phyloP scores from a whole-genome alignment of 179 eudicot genomes.

The Sideroxylon spinosum region DNA sequence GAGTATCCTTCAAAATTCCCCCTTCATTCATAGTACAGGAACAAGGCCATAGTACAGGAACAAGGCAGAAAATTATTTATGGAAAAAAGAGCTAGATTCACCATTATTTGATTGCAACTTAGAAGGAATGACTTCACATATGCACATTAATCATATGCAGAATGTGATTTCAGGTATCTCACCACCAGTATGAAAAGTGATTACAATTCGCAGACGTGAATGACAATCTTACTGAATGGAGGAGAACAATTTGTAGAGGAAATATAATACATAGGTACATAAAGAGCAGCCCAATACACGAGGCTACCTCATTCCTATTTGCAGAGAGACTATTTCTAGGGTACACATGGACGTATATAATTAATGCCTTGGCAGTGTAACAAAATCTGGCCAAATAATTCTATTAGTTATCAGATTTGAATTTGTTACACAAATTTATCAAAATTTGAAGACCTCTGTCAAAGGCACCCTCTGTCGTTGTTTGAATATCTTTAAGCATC shows the following conservation, averaged over 20 bases:
- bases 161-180: background rate
- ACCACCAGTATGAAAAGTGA: background rate
- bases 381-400: too few relatives aligned
- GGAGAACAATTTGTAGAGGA: background rate
- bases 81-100: background rate
- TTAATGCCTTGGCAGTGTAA: too few relatives aligned
- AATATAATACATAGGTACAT: background rate
- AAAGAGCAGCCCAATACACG: too few relatives aligned
- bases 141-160: background rate
- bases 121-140: conserved; percentile 4
- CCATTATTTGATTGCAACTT: background rate
- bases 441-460: too few relatives aligned
- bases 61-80: background rate
- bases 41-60: conserved; percentile 6
- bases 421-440: too few relatives aligned
- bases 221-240: background rate
- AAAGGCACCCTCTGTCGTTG: too few relatives aligned
- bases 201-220: background rate
- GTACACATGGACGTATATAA: background rate
- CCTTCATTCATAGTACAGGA: conserved; percentile 36
- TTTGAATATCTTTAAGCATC: too few relatives aligned
- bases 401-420: too few relatives aligned
- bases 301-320: too few relatives aligned
- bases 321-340: too few relatives aligned
- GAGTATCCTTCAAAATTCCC: conserved; percentile 81